Evolutionary conservation across 1,139 yeast species (phyloP).

Genomic region (Candida neerlandica): DNA sequence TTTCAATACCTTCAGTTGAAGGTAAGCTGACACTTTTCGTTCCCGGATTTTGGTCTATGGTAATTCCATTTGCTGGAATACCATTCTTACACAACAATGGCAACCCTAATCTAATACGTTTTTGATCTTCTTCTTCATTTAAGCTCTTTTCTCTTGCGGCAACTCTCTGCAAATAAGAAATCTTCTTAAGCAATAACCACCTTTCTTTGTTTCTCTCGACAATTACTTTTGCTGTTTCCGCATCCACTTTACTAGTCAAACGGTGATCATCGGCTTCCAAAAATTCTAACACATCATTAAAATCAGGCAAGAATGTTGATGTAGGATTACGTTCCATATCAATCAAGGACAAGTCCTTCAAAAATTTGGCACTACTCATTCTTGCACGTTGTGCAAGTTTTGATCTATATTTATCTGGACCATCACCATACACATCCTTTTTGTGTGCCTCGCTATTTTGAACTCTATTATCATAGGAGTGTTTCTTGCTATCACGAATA

Average conservation of each 20-base stretch:
- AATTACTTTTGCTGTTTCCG: constrained; percentile 42
- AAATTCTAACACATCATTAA: constrained; percentile 57
- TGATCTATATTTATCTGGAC: constrained; percentile 61
- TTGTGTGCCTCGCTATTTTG: constrained; percentile 65
- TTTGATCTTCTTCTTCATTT: constrained; percentile 35
- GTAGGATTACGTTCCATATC: constrained; percentile 41
- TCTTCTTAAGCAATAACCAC: constrained; percentile 70
- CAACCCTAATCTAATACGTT: constrained; percentile 38
- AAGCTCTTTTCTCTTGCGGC: constrained; percentile 45
- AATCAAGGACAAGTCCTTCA: constrained; percentile 56
- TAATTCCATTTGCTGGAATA: constrained; percentile 4
- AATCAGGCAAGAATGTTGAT: constrained; percentile 55
- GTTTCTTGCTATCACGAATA: constrained; percentile 77
- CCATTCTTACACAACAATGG: constrained; percentile 13
- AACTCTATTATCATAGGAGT: constrained; percentile 80
- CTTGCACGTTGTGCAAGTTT: constrained; percentile 52
- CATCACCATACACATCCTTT: constrained; percentile 76
- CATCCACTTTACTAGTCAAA: constrained; percentile 39
- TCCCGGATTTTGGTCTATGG: not conserved
- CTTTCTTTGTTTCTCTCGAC: constrained; percentile 56
- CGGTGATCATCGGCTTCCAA: constrained; percentile 49
- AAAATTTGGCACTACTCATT: constrained; percentile 53
- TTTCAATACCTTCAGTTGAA: constrained; percentile 10
- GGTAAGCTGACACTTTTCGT: not conserved
- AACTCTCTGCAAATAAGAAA: constrained; percentile 69